These are phyloP conservation scores for Melanomma pulvis-pyrius DNA, from an alignment of 495 filamentous ascomycete genomes.

Conservation along the genomic window DNA sequence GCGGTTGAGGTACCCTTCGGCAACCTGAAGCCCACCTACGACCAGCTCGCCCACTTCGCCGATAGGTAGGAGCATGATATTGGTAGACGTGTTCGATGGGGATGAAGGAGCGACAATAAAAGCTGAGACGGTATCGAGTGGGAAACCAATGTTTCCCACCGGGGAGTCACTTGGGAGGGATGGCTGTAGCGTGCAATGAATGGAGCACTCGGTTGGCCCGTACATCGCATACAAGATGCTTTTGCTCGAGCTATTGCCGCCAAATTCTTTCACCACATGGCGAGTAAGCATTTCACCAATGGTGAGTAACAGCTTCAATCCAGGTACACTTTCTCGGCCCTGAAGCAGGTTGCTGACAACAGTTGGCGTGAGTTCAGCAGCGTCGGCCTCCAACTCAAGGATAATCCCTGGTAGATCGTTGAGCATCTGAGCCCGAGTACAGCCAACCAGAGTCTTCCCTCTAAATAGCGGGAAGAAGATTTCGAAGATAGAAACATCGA, in stretches of 20 bases:
- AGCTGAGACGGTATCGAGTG: constrained; percentile 74
- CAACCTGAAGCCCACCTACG: constrained; percentile 77
- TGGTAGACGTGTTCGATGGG: not conserved
- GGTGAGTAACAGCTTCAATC: constrained; percentile 66
- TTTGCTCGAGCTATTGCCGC: constrained; percentile 42
- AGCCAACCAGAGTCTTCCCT: constrained; percentile 70
- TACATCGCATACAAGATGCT: constrained; percentile 82
- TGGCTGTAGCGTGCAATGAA: constrained; percentile 68
- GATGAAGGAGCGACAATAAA: constrained; percentile 60
- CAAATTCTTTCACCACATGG: constrained; percentile 73
- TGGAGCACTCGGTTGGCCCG: constrained; percentile 81
- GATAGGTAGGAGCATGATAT: constrained; percentile 56
- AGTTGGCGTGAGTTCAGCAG: constrained; percentile 80
- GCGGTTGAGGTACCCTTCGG: constrained; percentile 79
- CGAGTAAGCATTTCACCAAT: constrained; percentile 87
- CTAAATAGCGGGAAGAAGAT: constrained; percentile 80
- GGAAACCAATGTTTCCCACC: constrained; percentile 69
- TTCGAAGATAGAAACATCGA: constrained; percentile 88
- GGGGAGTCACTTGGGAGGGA: constrained; percentile 51
- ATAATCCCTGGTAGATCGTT: constrained; percentile 70
- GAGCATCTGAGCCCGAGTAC: constrained; percentile 64
- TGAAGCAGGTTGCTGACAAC: constrained; percentile 71
- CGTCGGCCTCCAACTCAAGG: constrained; percentile 67
- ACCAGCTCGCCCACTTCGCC: constrained; percentile 80
- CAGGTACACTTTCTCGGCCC: constrained; percentile 61